phyloP scores from a whole-genome alignment of 1,139 yeast species.

The Schwanniomyces etchellsii region DNA sequence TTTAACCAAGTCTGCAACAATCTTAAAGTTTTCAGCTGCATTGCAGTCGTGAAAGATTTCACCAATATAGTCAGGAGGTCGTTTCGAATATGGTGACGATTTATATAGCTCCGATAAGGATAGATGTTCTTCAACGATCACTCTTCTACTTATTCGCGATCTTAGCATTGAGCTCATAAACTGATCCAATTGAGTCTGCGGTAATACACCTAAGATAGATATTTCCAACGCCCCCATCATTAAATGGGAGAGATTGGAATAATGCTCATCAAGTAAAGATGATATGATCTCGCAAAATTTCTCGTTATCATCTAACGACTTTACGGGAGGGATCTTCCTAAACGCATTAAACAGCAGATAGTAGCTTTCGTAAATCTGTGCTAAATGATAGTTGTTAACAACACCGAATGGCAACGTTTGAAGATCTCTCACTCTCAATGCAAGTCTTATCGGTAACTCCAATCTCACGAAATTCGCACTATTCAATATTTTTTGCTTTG shows the following conservation, averaged over 20 bases:
- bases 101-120: conserved; percentile 65
- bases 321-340: conserved; percentile 64
- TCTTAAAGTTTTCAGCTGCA: conserved; percentile 60
- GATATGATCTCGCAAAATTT: conserved; percentile 61
- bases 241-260: conserved; percentile 75
- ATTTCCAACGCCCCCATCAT: conserved; percentile 92
- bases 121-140: conserved; percentile 86
- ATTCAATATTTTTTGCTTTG: conserved; percentile 69
- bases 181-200: conserved; percentile 58
- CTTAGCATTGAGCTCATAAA: conserved; percentile 74
- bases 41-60: conserved; percentile 78
- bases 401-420: conserved; percentile 81
- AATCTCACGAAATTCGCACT: conserved; percentile 85
- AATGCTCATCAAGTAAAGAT: conserved; percentile 68
- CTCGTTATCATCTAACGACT: conserved; percentile 67
- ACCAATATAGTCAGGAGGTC: conserved; percentile 72
- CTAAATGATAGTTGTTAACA: conserved; percentile 77
- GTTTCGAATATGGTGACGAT: conserved; percentile 35
- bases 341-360: conserved; percentile 82
- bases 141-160: conserved; percentile 82
- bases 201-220: conserved; percentile 56
- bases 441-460: conserved; percentile 79
- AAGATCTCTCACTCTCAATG: conserved; percentile 71
- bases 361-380: conserved; percentile 84
- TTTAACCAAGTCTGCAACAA: conserved; percentile 47